Conservation (phyloP, 805 yeast species). For the Zygotorulaspora chibaensis region DNA sequence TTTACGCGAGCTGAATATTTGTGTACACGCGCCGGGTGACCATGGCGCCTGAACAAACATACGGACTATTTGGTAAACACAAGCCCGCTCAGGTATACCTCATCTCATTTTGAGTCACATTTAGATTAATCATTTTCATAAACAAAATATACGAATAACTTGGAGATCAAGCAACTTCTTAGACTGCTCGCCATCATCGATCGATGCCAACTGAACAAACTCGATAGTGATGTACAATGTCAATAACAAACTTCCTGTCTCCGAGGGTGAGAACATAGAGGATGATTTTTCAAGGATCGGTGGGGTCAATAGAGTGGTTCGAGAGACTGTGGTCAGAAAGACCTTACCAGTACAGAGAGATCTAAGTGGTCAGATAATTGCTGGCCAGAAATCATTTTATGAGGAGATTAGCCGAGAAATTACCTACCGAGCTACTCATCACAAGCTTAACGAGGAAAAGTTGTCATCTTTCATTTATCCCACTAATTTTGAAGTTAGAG, state of each 20-base stretch:
- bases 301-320: constrained; percentile 29
- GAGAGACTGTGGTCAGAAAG: constrained; percentile 31
- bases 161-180: too few relatives aligned
- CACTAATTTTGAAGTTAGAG: constrained; percentile 75
- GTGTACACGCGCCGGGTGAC: too few relatives aligned
- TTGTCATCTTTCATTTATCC: constrained; percentile 69
- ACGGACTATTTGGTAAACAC: too few relatives aligned
- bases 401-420: constrained; percentile 38
- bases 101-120: too few relatives aligned
- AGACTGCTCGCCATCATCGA: background rate
- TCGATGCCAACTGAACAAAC: background rate
- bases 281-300: background rate
- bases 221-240: background rate
- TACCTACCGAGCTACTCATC: constrained; percentile 46
- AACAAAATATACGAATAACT: too few relatives aligned
- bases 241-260: too few relatives aligned
- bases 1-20: too few relatives aligned
- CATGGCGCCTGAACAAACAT: too few relatives aligned
- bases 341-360: constrained; percentile 36
- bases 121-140: too few relatives aligned
- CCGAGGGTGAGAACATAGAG: background rate
- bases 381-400: constrained; percentile 31
- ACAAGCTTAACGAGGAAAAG: constrained; percentile 40
- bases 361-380: constrained; percentile 31
- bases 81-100: too few relatives aligned